A percentile compares a stretch with the other conserved stretches of the same genome.
These are phyloP conservation scores for Symbiodinium pilosum DNA, from an alignment of 73 alveolate species.

Conservation along the genomic window DNA sequence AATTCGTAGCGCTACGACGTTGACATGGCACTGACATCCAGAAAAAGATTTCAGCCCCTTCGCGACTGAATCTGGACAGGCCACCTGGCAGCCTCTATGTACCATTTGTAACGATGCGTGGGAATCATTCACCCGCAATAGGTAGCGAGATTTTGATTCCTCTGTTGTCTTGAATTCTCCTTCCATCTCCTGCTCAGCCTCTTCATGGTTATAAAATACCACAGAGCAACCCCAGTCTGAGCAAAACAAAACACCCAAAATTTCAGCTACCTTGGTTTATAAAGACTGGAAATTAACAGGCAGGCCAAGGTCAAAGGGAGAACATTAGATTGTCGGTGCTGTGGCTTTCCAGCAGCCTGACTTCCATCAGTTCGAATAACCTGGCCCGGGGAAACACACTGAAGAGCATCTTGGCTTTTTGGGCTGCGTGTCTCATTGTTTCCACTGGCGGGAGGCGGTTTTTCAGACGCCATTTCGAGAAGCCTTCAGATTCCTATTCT, in stretches of 20 bases:
- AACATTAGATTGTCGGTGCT: constrained; percentile 48
- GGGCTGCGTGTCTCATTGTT: not conserved
- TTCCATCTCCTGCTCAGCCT: not conserved
- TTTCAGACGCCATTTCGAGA: too few relatives aligned
- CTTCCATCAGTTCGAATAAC: constrained; percentile 80
- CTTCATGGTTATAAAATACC: too few relatives aligned
- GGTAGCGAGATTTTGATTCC: not conserved
- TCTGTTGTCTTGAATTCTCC: not conserved
- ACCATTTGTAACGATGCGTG: not conserved
- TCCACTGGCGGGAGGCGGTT: too few relatives aligned
- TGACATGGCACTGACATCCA: too few relatives aligned
- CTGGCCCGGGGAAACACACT: not conserved
- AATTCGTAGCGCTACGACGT: too few relatives aligned
- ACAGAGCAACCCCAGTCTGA: too few relatives aligned
- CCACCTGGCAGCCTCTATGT: not conserved
- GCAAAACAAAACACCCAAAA: too few relatives aligned
- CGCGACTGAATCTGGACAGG: not conserved
- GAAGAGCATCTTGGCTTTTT: not conserved
- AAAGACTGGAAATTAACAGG: too few relatives aligned
- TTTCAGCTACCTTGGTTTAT: too few relatives aligned
- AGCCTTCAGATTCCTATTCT: too few relatives aligned
- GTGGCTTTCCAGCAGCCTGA: constrained; percentile 70
- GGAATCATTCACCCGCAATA: not conserved
- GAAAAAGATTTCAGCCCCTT: not conserved
- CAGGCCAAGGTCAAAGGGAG: not conserved